Base-by-base conservation (phyloP, 345 rosid genomes). In the Eucalyptus rudis region DNA sequence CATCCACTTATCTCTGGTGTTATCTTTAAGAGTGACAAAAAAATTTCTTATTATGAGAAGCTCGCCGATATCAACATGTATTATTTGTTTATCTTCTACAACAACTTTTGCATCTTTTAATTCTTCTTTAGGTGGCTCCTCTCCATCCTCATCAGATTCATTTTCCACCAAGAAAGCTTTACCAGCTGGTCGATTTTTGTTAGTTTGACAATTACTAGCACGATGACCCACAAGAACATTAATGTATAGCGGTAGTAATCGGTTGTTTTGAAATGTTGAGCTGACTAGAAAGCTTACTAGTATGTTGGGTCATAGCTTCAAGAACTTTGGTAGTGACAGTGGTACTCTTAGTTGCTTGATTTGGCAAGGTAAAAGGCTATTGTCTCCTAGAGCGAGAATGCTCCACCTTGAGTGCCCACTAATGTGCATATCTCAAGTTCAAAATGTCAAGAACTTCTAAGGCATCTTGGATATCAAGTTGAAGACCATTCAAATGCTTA, bases 141-240 rank as follows among this genome's bases (percentile, higher is more conserved):
- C 2, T 16, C 5, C 10, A 1, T 66, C 40, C 36, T 66, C 40
- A 66, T 31, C 2, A 31, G 6, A n/a, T 31, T 66, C 76, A 66
- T 15, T n/a, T 29, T 64, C 36, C 36, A 64, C 20, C 10, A 64
- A n/a, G 36, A 64, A 64, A 15, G 5, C 76, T 4, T 64, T n/a
- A 64, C 2, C 1, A 17, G 3, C 10, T 64, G 0, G 40, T 14
- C 1, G 1, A 15, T n/a, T n/a, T 3, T 64, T n/a, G 8, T 64
- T 64, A 16, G 8, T 7, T 64, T 0, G 16, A 64, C 36, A 64
- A 64, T 64, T 64, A 7, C 40, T n/a, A 64, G 19, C 36, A 64
- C 4, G 36, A 14, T 64, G 76, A n/a, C 5, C 76, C 29, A 64
- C 20, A 66, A 66, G 40, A 66, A 31, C 31, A n/a, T n/a, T 8